These are phyloP conservation scores for Seiridium cupressi DNA, from an alignment of 2,329 filamentous ascomycete species.

Conservation along the genomic window DNA sequence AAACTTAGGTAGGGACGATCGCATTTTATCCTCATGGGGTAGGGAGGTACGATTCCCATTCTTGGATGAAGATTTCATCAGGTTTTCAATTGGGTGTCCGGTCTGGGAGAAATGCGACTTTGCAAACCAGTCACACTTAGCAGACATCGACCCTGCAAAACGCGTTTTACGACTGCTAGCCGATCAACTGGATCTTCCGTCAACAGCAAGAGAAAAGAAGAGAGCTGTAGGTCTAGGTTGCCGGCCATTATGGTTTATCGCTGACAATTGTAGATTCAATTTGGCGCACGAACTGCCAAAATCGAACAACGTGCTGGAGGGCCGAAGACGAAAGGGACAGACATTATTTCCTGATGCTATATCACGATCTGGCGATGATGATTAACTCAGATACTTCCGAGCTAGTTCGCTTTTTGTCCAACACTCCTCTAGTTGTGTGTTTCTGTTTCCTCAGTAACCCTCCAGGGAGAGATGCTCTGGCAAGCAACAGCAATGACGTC, in stretches of 20 bases:
- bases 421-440: slow-evolving; percentile 38
- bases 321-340: slow-evolving; percentile 64
- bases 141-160: slow-evolving; percentile 72
- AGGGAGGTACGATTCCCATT: slow-evolving; percentile 88
- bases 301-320: slow-evolving; percentile 60
- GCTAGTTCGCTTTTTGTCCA: slow-evolving; percentile 29
- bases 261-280: slow-evolving; percentile 63
- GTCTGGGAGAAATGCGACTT: slow-evolving; percentile 91
- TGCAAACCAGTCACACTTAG: slow-evolving; percentile 40
- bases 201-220: slow-evolving; percentile 85
- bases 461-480: slow-evolving; percentile 24
- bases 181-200: slow-evolving; percentile 66
- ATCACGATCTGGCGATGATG: slow-evolving; percentile 56
- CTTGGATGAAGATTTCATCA: slow-evolving; percentile 83
- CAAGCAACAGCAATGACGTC: slow-evolving; percentile 42
- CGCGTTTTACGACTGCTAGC: slow-evolving; percentile 76
- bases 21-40: slow-evolving; percentile 85
- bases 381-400: slow-evolving; percentile 75
- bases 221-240: slow-evolving; percentile 62
- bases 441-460: slow-evolving; percentile 50
- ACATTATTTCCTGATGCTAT: slow-evolving; percentile 45
- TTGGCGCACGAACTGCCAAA: slow-evolving; percentile 79
- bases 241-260: slow-evolving; percentile 2
- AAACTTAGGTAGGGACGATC: slow-evolving; percentile 93
- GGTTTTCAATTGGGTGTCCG: slow-evolving; percentile 71